These are phyloP conservation scores for Pyrrhoderma noxium DNA, from an alignment of 1,284 basidiomycete species.

Conservation along the genomic window DNA sequence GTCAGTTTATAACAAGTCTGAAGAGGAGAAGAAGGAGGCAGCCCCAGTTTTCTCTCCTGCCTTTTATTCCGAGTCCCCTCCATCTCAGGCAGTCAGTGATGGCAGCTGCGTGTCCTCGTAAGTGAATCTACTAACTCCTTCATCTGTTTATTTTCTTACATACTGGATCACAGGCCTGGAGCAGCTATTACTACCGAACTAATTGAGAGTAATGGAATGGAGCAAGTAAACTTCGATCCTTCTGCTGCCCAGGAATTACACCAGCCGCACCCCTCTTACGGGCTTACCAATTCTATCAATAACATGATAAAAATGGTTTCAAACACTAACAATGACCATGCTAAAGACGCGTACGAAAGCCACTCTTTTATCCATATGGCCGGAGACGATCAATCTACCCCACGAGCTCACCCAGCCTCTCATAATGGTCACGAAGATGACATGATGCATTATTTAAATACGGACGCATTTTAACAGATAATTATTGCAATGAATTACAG, in stretches of 20 bases:
- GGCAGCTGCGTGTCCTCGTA: background rate
- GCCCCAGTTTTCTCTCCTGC: background rate
- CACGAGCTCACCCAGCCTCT: too few species aligned
- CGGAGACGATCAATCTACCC: too few species aligned
- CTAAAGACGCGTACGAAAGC: too few species aligned
- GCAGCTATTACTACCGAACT: background rate
- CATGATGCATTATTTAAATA: too few species aligned
- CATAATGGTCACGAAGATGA: too few species aligned
- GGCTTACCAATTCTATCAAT: background rate
- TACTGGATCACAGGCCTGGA: background rate
- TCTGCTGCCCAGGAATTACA: background rate
- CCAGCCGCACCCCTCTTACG: slow-evolving; percentile 5
- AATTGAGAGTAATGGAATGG: background rate
- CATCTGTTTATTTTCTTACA: background rate
- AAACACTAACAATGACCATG: too few species aligned
- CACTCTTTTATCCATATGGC: too few species aligned
- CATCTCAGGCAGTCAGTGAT: background rate
- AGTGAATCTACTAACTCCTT: background rate
- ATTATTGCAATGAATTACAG: too few species aligned
- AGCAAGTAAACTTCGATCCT: background rate
- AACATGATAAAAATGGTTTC: too few species aligned
- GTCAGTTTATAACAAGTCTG: background rate
- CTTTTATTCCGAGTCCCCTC: background rate
- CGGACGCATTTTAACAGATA: too few species aligned
- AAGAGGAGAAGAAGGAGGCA: background rate